phyloP scores from a whole-genome alignment of 306 rosid species.

The Trifolium subterraneum region DNA sequence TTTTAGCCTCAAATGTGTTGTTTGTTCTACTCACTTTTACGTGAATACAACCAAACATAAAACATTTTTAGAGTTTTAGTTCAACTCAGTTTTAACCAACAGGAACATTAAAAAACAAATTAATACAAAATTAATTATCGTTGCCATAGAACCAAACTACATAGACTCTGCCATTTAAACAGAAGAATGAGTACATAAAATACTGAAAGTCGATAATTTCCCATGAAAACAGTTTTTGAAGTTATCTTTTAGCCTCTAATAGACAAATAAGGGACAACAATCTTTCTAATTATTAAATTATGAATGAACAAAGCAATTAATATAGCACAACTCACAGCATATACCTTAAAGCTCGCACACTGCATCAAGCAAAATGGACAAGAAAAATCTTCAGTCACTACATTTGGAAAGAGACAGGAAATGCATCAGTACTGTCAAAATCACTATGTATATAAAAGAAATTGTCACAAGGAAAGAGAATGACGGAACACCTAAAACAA shows the following conservation, averaged over 20 bases:
- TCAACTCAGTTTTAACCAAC: slow-evolving; percentile 1
- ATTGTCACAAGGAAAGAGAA: neutral
- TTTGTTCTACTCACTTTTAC: too few relatives aligned
- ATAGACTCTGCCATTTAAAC: neutral
- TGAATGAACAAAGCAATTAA: slow-evolving; percentile 18
- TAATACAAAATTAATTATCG: neutral
- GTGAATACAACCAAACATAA: slow-evolving; percentile 10
- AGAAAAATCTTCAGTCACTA: slow-evolving; percentile 91
- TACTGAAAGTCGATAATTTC: slow-evolving; percentile 23
- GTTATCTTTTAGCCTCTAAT: slow-evolving; percentile 27
- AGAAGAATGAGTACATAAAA: slow-evolving; percentile 12
- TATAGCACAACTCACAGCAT: slow-evolving; percentile 29
- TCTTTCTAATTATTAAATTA: slow-evolving; percentile 31
- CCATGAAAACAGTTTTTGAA: slow-evolving; percentile 6
- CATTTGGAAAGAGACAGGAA: slow-evolving; percentile 45
- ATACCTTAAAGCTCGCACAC: slow-evolving; percentile 93
- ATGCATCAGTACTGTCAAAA: slow-evolving; percentile 33
- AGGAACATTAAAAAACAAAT: neutral
- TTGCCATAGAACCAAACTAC: neutral
- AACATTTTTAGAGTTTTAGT: neutral
- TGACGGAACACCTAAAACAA: slow-evolving; percentile 26
- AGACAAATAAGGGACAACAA: slow-evolving; percentile 24
- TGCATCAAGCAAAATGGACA: slow-evolving; percentile 96
- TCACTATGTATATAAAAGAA: neutral
- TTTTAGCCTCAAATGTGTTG: too few relatives aligned